Conservation (phyloP, 331 rosid genomes). For the Dryas integrifolia region DNA sequence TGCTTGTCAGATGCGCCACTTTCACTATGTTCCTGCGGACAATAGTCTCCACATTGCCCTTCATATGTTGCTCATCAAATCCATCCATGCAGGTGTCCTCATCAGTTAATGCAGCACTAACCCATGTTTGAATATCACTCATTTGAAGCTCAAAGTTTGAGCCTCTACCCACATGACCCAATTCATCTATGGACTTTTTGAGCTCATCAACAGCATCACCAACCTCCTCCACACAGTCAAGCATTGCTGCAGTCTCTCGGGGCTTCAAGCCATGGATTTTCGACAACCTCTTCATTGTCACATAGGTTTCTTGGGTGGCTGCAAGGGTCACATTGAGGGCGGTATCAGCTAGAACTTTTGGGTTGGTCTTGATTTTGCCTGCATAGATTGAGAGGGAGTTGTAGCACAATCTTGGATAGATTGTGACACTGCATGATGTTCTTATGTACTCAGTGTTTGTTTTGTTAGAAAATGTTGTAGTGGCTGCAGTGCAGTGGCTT, state of each 20-base stretch:
- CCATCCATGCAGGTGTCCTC: constrained; percentile 44
- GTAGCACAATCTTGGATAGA: constrained; percentile 39
- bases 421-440: constrained; percentile 36
- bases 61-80: constrained; percentile 15
- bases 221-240: constrained; percentile 36
- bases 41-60: constrained; percentile 17
- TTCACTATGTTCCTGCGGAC: constrained; percentile 24
- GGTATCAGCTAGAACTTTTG: constrained; percentile 30
- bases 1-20: constrained; percentile 37
- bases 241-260: constrained; percentile 25
- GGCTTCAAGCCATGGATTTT: constrained; percentile 28
- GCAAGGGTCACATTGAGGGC: constrained; percentile 36
- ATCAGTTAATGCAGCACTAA: constrained; percentile 43
- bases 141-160: constrained; percentile 25
- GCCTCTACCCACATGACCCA: constrained; percentile 10
- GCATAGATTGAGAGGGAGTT: constrained; percentile 40
- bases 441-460: constrained; percentile 31
- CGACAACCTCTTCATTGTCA: constrained; percentile 22
- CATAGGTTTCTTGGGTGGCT: constrained; percentile 19
- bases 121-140: constrained; percentile 45
- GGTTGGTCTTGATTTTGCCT: constrained; percentile 30
- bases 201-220: constrained; percentile 38
- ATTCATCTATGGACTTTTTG: constrained; percentile 17
- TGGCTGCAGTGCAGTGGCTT: background rate
- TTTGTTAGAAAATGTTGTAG: background rate